Conservation (phyloP, 257 asterid genomes). For the Solanum verrucosum region DNA sequence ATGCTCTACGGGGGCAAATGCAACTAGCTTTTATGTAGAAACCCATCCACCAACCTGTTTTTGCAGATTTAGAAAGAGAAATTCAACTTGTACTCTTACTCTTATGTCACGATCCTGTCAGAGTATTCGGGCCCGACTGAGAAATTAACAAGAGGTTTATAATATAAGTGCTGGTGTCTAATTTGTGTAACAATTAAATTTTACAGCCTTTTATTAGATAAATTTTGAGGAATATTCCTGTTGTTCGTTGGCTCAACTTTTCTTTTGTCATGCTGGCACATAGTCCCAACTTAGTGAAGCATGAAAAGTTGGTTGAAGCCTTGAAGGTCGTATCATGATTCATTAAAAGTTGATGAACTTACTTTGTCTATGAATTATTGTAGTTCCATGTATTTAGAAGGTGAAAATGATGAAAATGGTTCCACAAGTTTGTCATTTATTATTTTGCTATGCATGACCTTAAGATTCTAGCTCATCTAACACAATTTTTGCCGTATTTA, state of each 20-base stretch:
- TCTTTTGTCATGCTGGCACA: neutral
- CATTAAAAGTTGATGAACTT: neutral
- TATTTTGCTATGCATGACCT: neutral
- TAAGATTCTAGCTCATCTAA: neutral
- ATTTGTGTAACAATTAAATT: neutral
- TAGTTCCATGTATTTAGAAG: neutral
- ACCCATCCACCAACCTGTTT: neutral
- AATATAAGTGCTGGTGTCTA: neutral
- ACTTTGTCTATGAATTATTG: neutral
- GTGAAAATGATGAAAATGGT: neutral
- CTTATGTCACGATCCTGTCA: neutral
- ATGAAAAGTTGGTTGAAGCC: neutral
- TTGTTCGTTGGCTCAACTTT: neutral
- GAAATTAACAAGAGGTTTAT: neutral
- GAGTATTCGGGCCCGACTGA: neutral
- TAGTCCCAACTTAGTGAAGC: neutral
- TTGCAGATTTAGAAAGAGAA: neutral
- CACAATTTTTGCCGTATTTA: neutral
- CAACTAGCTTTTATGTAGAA: neutral
- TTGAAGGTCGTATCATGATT: neutral
- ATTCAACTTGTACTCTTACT: neutral
- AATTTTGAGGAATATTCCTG: neutral
- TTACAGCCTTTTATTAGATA: neutral
- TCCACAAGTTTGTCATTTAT: neutral
- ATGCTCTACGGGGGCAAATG: conserved; percentile 30